Percentiles rank a stretch among this genome's conserved stretches.
These are phyloP conservation scores for Cadophora gregata DNA, from an alignment of 2,329 filamentous ascomycete genomes.

Conservation along the genomic window DNA sequence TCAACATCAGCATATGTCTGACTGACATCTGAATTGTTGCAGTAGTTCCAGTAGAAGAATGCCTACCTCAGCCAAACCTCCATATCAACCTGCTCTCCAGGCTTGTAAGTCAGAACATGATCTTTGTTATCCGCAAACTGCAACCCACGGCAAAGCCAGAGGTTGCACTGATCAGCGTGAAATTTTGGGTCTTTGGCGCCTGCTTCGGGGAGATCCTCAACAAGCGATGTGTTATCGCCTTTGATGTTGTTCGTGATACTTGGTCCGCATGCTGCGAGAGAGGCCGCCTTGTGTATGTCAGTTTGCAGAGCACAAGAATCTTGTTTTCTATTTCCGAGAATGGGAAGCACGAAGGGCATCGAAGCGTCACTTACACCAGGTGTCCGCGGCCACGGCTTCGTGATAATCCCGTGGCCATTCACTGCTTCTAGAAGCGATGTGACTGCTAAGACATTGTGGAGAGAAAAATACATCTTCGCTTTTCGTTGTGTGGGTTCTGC, in stretches of 20 bases:
- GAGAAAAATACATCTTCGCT: not conserved
- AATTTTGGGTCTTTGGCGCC: constrained; percentile 44
- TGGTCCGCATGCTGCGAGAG: constrained; percentile 52
- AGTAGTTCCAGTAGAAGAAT: too few species aligned
- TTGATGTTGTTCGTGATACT: constrained; percentile 45
- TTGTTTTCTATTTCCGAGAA: constrained; percentile 49
- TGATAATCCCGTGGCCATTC: not conserved
- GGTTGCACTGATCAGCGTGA: constrained; percentile 44
- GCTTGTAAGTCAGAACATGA: constrained; percentile 49
- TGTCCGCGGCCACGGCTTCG: constrained; percentile 5
- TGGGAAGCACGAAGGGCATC: not conserved
- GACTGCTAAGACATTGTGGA: not conserved
- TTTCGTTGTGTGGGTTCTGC: not conserved
- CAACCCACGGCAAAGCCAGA: constrained; percentile 55
- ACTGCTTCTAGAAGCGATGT: not conserved
- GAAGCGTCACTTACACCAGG: not conserved
- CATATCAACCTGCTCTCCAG: constrained; percentile 51
- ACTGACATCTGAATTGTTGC: too few species aligned
- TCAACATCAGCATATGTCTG: not conserved
- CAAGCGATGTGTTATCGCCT: constrained; percentile 40
- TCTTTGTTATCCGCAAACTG: constrained; percentile 50
- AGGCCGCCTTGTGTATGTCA: constrained; percentile 48
- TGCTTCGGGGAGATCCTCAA: constrained; percentile 45
- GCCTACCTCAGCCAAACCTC: constrained; percentile 43
- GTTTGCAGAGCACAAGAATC: constrained; percentile 43